Evolutionary conservation across 352 stramenopile species (phyloP).

Genomic region (Phytophthora fragariae): DNA sequence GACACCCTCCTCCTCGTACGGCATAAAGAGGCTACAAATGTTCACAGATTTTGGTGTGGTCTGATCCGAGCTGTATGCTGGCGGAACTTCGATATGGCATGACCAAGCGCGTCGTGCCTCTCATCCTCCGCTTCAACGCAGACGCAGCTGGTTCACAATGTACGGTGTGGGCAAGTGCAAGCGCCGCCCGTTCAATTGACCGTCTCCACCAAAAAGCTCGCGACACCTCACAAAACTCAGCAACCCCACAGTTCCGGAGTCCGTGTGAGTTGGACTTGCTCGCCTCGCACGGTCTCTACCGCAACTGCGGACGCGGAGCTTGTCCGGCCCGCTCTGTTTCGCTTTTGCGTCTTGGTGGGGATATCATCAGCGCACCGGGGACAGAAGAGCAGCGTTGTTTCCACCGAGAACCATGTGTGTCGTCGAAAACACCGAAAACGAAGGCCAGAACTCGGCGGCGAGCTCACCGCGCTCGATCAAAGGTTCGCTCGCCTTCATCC

Average conservation of each 20-base stretch:
- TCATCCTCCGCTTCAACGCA: conserved; percentile 33
- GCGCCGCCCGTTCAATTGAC: conserved; percentile 15
- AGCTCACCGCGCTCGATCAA: conserved; percentile 40
- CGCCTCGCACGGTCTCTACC: conserved; percentile 35
- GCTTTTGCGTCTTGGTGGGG: conserved; percentile 37
- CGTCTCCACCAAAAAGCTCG: conserved; percentile 40
- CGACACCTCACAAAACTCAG: conserved; percentile 18
- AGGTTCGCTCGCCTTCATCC: conserved; percentile 55
- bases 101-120: neutral
- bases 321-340: conserved; percentile 30
- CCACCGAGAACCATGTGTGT: conserved; percentile 28
- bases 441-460: conserved; percentile 14
- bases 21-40: conserved; percentile 26
- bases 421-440: conserved; percentile 17
- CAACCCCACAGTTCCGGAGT: conserved; percentile 4
- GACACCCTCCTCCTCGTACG: neutral
- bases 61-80: neutral
- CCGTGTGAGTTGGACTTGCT: conserved; percentile 5
- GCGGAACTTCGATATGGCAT: conserved; percentile 19
- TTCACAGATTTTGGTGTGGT: conserved; percentile 18
- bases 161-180: conserved; percentile 2
- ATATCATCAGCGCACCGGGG: conserved; percentile 20
- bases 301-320: neutral
- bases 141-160: conserved; percentile 17
- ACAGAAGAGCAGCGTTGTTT: conserved; percentile 6